Conservation (phyloP, 768 basidiomycete genomes). For the Termitomyces sp. region DNA sequence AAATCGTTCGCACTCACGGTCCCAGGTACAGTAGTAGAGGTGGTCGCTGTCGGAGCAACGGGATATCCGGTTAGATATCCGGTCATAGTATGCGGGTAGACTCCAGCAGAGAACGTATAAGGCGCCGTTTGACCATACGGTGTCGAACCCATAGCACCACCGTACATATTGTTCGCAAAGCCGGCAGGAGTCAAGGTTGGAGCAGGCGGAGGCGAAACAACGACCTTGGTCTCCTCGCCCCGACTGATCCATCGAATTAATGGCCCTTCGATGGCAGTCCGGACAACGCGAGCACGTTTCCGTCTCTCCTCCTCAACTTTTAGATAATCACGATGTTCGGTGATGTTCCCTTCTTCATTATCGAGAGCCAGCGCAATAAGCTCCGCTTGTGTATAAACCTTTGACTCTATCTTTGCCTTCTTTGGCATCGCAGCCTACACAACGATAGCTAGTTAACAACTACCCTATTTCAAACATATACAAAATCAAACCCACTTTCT, state of each 20-base stretch:
- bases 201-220: slow-evolving; percentile 28
- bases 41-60: neutral
- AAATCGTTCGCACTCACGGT: neutral
- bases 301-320: slow-evolving; percentile 79
- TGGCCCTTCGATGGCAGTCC: slow-evolving; percentile 58
- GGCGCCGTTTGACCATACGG: slow-evolving; percentile 14
- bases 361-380: slow-evolving; percentile 79
- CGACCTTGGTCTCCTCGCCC: slow-evolving; percentile 50
- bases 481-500: slow-evolving; percentile 37
- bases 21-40: neutral
- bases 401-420: slow-evolving; percentile 48
- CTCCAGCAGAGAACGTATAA: slow-evolving; percentile 9
- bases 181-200: slow-evolving; percentile 12
- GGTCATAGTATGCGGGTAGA: slow-evolving; percentile 4
- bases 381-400: slow-evolving; percentile 70
- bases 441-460: neutral
- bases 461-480: neutral
- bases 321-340: slow-evolving; percentile 75
- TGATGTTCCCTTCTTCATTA: slow-evolving; percentile 81
- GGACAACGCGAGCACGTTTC: slow-evolving; percentile 57
- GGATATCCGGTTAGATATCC: slow-evolving; percentile 3
- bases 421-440: slow-evolving; percentile 55
- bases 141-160: slow-evolving; percentile 10
- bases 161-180: slow-evolving; percentile 6
- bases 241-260: slow-evolving; percentile 68